Evolutionary conservation across 257 asterid genomes (phyloP).

Genomic region (Leonotis leonurus): DNA sequence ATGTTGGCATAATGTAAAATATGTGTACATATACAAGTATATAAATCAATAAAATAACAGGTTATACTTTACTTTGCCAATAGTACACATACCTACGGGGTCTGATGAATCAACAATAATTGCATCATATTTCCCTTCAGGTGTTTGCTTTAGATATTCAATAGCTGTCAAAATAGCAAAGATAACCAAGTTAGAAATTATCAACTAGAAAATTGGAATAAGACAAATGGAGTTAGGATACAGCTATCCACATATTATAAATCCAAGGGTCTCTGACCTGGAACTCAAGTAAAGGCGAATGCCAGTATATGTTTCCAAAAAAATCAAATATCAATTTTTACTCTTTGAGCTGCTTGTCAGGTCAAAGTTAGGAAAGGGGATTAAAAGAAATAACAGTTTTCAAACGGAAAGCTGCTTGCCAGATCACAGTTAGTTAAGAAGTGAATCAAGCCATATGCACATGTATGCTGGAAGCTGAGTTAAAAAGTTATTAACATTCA

Average conservation of each 20-base stretch:
- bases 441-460: neutral
- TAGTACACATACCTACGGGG: conserved; percentile 72
- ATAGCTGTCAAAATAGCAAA: conserved; percentile 47
- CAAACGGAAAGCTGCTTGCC: too few species aligned
- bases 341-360: too few species aligned
- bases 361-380: too few species aligned
- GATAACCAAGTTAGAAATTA: neutral
- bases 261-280: neutral
- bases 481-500: neutral
- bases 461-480: neutral
- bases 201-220: neutral
- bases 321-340: neutral
- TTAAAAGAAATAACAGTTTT: too few species aligned
- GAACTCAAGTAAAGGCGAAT: neutral
- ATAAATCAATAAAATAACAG: neutral
- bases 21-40: neutral
- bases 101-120: conserved; percentile 94
- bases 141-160: conserved; percentile 61
- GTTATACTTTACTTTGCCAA: neutral
- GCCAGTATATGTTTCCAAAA: neutral
- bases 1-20: too few species aligned
- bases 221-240: neutral
- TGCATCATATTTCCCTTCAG: conserved; percentile 83
- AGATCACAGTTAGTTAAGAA: neutral
- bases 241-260: neutral